A percentile compares a stretch with the other conserved stretches of the same genome.
Evolutionary conservation across 148 eudicot genomes (phyloP).

Genomic region (Silene conica): DNA sequence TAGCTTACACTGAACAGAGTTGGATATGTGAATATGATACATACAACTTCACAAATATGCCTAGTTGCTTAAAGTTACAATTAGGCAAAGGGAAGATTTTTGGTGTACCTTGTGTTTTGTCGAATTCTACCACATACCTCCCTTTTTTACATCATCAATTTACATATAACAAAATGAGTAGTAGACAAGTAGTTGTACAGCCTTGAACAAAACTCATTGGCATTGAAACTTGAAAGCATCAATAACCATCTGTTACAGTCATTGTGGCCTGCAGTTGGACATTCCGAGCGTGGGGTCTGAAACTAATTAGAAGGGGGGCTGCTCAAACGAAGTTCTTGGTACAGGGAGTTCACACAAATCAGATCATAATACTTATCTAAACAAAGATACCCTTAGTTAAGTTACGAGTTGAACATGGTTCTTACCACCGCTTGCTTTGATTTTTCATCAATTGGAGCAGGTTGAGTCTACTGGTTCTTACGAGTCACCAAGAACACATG

Average conservation of each 20-base stretch:
- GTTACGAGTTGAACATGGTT: too few relatives aligned
- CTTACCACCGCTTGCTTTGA: constrained; percentile 8
- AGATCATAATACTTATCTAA: too few relatives aligned
- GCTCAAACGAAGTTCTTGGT: constrained; percentile 1
- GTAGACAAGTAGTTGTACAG: background rate
- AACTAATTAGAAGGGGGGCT: constrained; percentile 86
- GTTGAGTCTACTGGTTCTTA: background rate
- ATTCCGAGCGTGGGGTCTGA: constrained; percentile 70
- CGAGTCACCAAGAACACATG: constrained; percentile 7
- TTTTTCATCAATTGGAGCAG: constrained; percentile 6
- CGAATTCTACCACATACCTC: too few relatives aligned
- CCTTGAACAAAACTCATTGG: background rate
- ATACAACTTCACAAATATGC: too few relatives aligned
- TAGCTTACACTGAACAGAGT: too few relatives aligned
- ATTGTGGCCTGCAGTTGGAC: constrained; percentile 82
- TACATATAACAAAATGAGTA: background rate
- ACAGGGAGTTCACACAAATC: too few relatives aligned
- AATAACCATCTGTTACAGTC: constrained; percentile 94
- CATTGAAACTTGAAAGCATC: background rate
- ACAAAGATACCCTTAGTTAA: too few relatives aligned
- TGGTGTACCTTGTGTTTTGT: too few relatives aligned
- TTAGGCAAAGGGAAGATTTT: too few relatives aligned
- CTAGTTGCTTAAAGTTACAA: too few relatives aligned
- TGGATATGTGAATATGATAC: too few relatives aligned
- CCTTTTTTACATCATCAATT: too few relatives aligned